A percentile compares a stretch with the other conserved stretches of the same genome.
Conservation (phyloP, 257 asterid genomes). For the Solanum chmielewskii region DNA sequence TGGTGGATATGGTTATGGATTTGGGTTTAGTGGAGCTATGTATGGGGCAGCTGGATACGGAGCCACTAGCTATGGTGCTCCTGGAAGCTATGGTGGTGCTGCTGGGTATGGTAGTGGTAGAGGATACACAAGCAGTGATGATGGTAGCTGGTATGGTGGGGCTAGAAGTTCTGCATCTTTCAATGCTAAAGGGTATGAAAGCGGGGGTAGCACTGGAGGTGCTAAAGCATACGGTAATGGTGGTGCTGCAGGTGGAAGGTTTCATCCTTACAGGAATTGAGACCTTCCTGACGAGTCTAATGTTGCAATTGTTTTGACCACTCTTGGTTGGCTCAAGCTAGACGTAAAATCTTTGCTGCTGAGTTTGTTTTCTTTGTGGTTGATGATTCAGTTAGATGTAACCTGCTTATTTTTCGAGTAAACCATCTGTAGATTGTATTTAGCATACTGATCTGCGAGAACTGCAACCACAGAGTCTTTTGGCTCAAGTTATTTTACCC, state of each 20-base stretch:
- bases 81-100: conserved; percentile 56
- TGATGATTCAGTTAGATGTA: not conserved
- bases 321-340: not conserved
- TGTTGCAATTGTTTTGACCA: not conserved
- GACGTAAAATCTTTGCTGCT: not conserved
- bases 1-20: conserved; percentile 92
- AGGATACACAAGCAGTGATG: conserved; percentile 40
- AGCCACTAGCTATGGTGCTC: conserved; percentile 45
- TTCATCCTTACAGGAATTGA: conserved; percentile 83
- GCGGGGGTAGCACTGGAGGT: conserved; percentile 18
- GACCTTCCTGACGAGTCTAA: not conserved
- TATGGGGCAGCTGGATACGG: conserved; percentile 75
- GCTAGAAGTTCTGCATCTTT: conserved; percentile 31
- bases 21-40: conserved; percentile 87
- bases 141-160: conserved; percentile 51
- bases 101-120: conserved; percentile 51
- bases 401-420: not conserved
- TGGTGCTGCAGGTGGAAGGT: conserved; percentile 43
- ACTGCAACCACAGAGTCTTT: not conserved
- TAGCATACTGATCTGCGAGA: not conserved
- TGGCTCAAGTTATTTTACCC: not conserved
- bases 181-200: conserved; percentile 7
- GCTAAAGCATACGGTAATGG: conserved; percentile 46
- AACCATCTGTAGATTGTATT: not conserved
- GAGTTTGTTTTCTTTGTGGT: not conserved